Evolutionary conservation across 2,329 filamentous ascomycete genomes (phyloP).

Genomic region (Lomentospora prolificans): DNA sequence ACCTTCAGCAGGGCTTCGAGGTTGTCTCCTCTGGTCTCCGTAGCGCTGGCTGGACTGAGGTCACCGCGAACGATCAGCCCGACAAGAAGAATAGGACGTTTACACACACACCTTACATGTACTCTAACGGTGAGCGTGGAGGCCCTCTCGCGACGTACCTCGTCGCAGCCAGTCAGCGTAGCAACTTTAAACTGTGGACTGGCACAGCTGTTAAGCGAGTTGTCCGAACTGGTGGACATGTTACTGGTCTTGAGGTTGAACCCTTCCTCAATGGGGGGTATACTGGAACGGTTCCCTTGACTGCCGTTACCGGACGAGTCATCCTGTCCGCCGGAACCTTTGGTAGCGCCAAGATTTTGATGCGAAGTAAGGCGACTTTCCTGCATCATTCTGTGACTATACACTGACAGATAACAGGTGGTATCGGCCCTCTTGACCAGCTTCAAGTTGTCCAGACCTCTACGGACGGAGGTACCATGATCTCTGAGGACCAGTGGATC

Average conservation of each 20-base stretch:
- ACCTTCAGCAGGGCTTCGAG: conserved; percentile 56
- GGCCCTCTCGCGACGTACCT: conserved; percentile 65
- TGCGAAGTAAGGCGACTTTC: conserved; percentile 37
- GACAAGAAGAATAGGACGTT: conserved; percentile 56
- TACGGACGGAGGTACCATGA: conserved; percentile 40
- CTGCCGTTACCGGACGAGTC: conserved; percentile 49
- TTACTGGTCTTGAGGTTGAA: conserved; percentile 57
- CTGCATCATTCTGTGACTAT: not conserved
- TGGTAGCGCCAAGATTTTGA: conserved; percentile 56
- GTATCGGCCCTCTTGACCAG: conserved; percentile 56
- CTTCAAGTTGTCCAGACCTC: conserved; percentile 40
- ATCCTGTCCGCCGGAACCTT: conserved; percentile 60
- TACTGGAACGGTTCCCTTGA: conserved; percentile 49
- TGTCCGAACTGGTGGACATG: conserved; percentile 49
- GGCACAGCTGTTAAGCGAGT: conserved; percentile 57
- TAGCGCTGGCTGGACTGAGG: conserved; percentile 50
- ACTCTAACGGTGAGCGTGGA: conserved; percentile 52
- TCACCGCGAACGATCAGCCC: conserved; percentile 51
- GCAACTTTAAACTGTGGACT: conserved; percentile 57
- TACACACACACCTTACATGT: conserved; percentile 57
- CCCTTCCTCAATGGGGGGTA: conserved; percentile 41
- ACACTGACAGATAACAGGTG: conserved; percentile 19
- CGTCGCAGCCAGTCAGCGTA: conserved; percentile 43
- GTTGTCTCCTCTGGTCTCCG: conserved; percentile 49
- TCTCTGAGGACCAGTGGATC: conserved; percentile 41